Percentiles rank a stretch among this genome's conserved stretches.
phyloP scores from a whole-genome alignment of 805 yeast species.

The Candida endomychidarum region DNA sequence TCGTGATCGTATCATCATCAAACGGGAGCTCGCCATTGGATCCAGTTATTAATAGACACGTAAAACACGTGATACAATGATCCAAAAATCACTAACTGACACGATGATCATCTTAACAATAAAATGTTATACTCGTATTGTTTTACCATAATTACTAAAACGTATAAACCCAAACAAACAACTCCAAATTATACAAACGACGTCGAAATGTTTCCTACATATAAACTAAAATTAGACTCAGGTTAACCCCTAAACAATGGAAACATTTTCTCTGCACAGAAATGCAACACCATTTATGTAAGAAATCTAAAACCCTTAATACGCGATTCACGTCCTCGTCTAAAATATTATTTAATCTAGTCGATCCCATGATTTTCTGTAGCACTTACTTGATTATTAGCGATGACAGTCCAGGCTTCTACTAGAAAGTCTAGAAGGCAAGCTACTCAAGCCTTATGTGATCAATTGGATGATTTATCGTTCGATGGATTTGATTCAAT shows the following conservation, averaged over 20 bases:
- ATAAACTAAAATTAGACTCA: too few species aligned
- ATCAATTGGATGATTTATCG: conserved; percentile 10
- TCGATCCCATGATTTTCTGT: neutral
- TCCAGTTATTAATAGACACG: too few species aligned
- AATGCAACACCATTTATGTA: conserved; percentile 3
- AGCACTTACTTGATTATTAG: conserved; percentile 3
- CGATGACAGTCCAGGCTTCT: neutral
- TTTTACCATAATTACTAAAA: too few species aligned
- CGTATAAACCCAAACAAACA: too few species aligned
- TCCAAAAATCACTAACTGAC: too few species aligned
- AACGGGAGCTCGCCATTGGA: too few species aligned
- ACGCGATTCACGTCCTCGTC: conserved; percentile 4
- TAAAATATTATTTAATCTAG: conserved; percentile 4
- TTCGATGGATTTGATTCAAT: conserved; percentile 2
- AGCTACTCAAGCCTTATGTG: conserved; percentile 9
- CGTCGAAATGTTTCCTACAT: too few species aligned
- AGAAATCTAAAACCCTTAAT: conserved; percentile 1
- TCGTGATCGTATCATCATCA: too few species aligned
- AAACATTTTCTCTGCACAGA: neutral
- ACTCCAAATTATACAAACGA: too few species aligned
- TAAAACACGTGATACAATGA: too few species aligned
- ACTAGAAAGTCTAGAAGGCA: neutral
- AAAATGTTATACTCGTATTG: too few species aligned
- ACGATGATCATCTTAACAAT: too few species aligned
- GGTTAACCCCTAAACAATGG: neutral